Percentiles rank a stretch among this genome's conserved stretches.
Conservation (phyloP, 352 stramenopile genomes). For the Phytopythium oedochilum region DNA sequence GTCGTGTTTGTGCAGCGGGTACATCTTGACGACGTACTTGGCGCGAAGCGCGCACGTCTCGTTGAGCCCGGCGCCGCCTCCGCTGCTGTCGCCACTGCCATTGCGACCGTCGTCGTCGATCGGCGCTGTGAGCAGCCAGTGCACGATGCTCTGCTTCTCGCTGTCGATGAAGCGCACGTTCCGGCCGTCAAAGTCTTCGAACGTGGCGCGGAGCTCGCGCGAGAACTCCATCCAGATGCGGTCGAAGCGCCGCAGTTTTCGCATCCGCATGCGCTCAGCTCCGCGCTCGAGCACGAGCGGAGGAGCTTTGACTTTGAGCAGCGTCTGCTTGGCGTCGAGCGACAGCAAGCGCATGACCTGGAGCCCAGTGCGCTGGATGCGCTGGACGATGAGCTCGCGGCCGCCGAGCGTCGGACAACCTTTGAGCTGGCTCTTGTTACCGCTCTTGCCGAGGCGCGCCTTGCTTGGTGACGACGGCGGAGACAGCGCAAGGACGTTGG, state of each 20-base stretch:
- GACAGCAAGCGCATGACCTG: constrained; percentile 70
- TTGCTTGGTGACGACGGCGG: neutral
- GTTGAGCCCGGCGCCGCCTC: constrained; percentile 64
- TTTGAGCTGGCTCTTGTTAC: neutral
- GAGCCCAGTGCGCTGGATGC: constrained; percentile 55
- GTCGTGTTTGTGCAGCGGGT: constrained; percentile 86
- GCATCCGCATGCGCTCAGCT: constrained; percentile 57
- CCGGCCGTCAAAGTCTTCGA: constrained; percentile 55
- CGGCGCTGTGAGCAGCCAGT: constrained; percentile 47
- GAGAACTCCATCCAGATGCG: constrained; percentile 81
- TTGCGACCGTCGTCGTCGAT: constrained; percentile 10
- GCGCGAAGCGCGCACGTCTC: constrained; percentile 56
- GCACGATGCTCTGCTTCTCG: constrained; percentile 80
- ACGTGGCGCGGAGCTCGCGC: constrained; percentile 58
- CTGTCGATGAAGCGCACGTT: constrained; percentile 67
- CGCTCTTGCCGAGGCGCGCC: neutral
- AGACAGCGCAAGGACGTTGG: no score
- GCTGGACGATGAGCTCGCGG: constrained; percentile 38
- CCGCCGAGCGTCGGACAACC: constrained; percentile 12
- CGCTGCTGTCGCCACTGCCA: neutral
- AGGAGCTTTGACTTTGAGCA: constrained; percentile 76
- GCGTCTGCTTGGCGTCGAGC: constrained; percentile 64
- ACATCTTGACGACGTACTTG: constrained; percentile 78
- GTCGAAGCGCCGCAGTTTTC: constrained; percentile 63
- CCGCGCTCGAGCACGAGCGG: constrained; percentile 59